Conservation (phyloP, 306 rosid species). For the Quercus engelmannii region DNA sequence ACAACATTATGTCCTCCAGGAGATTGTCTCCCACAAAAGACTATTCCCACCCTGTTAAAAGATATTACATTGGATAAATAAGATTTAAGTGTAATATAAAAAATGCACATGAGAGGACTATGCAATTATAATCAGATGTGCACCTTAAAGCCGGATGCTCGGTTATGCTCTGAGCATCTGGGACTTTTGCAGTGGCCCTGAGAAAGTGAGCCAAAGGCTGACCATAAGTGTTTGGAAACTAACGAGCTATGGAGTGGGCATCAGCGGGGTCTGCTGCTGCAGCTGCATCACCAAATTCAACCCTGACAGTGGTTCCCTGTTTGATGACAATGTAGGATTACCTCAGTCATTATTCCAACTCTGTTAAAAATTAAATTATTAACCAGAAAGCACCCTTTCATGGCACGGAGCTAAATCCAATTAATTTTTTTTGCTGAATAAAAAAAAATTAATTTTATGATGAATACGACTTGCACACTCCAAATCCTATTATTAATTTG, state of each 20-base stretch:
- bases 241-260: conserved; percentile 51
- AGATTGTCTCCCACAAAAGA: conserved; percentile 95
- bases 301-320: conserved; percentile 94
- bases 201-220: conserved; percentile 97
- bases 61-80: background rate
- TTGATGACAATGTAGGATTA: conserved; percentile 9
- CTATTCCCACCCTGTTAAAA: conserved; percentile 74
- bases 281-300: conserved; percentile 88
- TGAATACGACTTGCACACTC: too few relatives aligned
- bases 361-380: background rate
- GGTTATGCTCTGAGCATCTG: conserved; percentile 90
- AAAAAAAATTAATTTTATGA: too few relatives aligned
- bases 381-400: background rate
- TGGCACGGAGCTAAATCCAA: too few relatives aligned
- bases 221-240: conserved; percentile 77
- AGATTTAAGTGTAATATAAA: conserved; percentile 16
- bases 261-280: conserved; percentile 76
- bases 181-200: conserved; percentile 83
- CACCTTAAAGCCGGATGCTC: conserved; percentile 77
- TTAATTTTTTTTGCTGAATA: too few relatives aligned
- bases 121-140: background rate
- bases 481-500: too few relatives aligned
- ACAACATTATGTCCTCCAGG: conserved; percentile 98
- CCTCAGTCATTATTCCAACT: background rate
- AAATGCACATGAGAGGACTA: background rate